Conservation (phyloP, 2,329 filamentous ascomycete genomes). For the Venturia carpophila region DNA sequence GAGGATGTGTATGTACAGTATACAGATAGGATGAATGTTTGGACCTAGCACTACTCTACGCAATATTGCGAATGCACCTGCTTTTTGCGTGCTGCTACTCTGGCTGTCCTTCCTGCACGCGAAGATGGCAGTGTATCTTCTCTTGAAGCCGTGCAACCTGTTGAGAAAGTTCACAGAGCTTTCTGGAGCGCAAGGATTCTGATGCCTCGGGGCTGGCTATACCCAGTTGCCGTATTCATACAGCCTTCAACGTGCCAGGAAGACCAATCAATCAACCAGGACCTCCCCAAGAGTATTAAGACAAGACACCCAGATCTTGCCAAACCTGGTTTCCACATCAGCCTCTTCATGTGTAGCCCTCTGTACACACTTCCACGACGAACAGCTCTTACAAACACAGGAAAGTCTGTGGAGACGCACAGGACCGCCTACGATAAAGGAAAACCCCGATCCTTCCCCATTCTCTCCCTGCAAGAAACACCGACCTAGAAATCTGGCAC, state of each 20-base stretch:
- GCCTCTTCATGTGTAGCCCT: not conserved
- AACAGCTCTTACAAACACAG: too few relatives aligned
- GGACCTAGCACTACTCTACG: not conserved
- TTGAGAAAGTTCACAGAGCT: too few relatives aligned
- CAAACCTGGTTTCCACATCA: not conserved
- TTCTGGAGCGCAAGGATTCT: too few relatives aligned
- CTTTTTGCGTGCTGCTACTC: not conserved
- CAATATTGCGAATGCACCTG: not conserved
- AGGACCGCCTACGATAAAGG: too few relatives aligned
- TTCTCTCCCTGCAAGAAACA: not conserved
- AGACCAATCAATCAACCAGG: not conserved
- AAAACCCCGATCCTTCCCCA: too few relatives aligned
- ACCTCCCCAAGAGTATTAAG: not conserved
- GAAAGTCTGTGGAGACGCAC: too few relatives aligned
- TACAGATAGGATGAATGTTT: not conserved
- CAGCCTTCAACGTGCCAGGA: not conserved
- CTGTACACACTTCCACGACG: too few relatives aligned
- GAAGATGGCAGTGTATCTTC: not conserved
- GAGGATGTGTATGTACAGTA: constrained; percentile 1
- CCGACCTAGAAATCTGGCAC: not conserved
- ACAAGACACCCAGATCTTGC: not conserved
- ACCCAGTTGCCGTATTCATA: too few relatives aligned
- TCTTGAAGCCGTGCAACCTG: too few relatives aligned
- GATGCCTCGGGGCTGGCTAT: too few relatives aligned
- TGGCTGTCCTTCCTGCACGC: not conserved